A percentile compares a stretch with the other conserved stretches of the same genome.
Evolutionary conservation across 768 basidiomycete species (phyloP).

Genomic region (Cubamyces lactineus): DNA sequence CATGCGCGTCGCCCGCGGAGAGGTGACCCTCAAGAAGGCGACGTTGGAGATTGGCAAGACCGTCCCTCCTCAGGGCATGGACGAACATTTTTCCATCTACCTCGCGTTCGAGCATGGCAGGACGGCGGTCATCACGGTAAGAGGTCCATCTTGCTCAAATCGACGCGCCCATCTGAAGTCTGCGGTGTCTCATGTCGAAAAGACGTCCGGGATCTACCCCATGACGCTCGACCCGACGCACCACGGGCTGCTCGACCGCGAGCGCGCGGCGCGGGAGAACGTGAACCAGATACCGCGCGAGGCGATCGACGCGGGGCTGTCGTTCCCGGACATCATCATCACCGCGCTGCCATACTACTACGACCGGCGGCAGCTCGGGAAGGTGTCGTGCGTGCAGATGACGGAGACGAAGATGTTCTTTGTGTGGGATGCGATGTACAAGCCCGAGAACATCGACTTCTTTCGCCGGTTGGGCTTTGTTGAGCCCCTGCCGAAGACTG

Average conservation of each 20-base stretch:
- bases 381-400: slow-evolving; percentile 35
- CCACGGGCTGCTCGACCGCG: slow-evolving; percentile 24
- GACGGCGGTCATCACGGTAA: slow-evolving; percentile 32
- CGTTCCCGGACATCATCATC: slow-evolving; percentile 21
- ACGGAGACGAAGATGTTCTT: slow-evolving; percentile 33
- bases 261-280: not conserved
- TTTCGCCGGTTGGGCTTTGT: slow-evolving; percentile 13
- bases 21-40: slow-evolving; percentile 24
- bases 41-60: slow-evolving; percentile 26
- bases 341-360: slow-evolving; percentile 23
- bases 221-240: slow-evolving; percentile 29
- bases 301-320: slow-evolving; percentile 5
- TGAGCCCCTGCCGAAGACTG: not conserved
- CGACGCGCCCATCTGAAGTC: not conserved
- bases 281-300: slow-evolving; percentile 12
- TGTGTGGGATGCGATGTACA: slow-evolving; percentile 28
- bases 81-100: slow-evolving; percentile 28
- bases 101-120: slow-evolving; percentile 36
- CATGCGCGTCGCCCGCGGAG: slow-evolving; percentile 31
- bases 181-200: not conserved
- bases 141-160: slow-evolving; percentile 3
- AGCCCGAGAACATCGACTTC: slow-evolving; percentile 12
- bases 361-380: slow-evolving; percentile 23
- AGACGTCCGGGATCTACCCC: slow-evolving; percentile 33
- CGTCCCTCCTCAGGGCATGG: slow-evolving; percentile 10